Evolutionary conservation across 1,139 yeast genomes (phyloP).

Genomic region (Arxiozyma bovina): DNA sequence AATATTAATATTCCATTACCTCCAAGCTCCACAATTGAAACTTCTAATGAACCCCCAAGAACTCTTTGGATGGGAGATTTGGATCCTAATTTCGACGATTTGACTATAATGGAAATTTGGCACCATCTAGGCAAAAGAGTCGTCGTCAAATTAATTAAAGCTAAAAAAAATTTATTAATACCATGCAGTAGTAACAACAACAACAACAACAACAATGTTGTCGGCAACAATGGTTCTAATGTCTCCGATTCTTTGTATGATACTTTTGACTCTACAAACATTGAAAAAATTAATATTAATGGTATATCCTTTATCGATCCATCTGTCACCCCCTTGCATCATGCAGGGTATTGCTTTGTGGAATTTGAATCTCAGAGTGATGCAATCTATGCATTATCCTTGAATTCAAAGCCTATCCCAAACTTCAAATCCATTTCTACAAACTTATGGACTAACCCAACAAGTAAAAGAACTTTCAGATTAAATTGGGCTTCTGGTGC

Average conservation of each 20-base stretch:
- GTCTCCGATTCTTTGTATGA: background rate
- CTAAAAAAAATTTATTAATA: slow-evolving; percentile 34
- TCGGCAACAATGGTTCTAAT: background rate
- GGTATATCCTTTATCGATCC: slow-evolving; percentile 31
- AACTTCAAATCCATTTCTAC: slow-evolving; percentile 37
- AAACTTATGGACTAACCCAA: slow-evolving; percentile 23
- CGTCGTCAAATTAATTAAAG: slow-evolving; percentile 52
- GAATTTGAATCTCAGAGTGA: slow-evolving; percentile 60
- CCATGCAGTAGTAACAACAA: slow-evolving; percentile 22
- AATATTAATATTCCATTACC: slow-evolving; percentile 35
- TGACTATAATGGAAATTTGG: slow-evolving; percentile 62
- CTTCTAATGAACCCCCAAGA: slow-evolving; percentile 37
- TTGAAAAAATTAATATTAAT: slow-evolving; percentile 23
- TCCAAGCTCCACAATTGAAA: slow-evolving; percentile 29
- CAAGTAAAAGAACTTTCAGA: slow-evolving; percentile 42
- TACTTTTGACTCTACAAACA: slow-evolving; percentile 4
- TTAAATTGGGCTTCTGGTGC: slow-evolving; percentile 85
- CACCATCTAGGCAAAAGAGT: slow-evolving; percentile 40
- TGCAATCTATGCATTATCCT: slow-evolving; percentile 60
- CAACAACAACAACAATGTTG: background rate
- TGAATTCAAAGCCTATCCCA: slow-evolving; percentile 66
- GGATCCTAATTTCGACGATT: slow-evolving; percentile 80
- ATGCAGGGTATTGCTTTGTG: slow-evolving; percentile 79
- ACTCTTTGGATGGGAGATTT: slow-evolving; percentile 94
- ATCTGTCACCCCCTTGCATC: slow-evolving; percentile 33